Conservation (phyloP, 2,329 filamentous ascomycete genomes). For the Alternaria rosae region DNA sequence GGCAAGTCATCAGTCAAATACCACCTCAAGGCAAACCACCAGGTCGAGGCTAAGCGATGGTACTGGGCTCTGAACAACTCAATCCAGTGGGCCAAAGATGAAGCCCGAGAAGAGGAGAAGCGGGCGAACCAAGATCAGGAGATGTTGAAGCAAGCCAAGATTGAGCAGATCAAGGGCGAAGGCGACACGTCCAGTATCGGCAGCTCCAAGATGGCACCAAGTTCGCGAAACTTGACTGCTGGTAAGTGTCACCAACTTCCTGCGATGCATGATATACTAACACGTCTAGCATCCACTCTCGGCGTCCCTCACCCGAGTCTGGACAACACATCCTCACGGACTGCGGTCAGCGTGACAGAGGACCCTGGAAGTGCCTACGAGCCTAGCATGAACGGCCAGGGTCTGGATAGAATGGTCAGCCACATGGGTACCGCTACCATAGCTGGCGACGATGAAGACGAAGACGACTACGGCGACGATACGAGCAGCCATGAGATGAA, state of each 20-base stretch:
- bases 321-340: constrained; percentile 40
- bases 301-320: constrained; percentile 58
- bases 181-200: constrained; percentile 51
- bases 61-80: constrained; percentile 99
- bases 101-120: constrained; percentile 87
- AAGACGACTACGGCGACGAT: constrained; percentile 82
- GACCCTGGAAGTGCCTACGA: constrained; percentile 67
- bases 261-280: constrained; percentile 11
- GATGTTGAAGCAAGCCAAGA: constrained; percentile 76
- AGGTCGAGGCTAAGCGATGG: constrained; percentile 98
- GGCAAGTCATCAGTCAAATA: constrained; percentile 99
- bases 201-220: constrained; percentile 40
- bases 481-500: constrained; percentile 77
- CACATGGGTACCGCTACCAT: constrained; percentile 58
- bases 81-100: constrained; percentile 98
- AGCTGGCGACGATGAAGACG: constrained; percentile 67
- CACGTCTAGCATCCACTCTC: constrained; percentile 50
- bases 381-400: constrained; percentile 63
- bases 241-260: constrained; percentile 16
- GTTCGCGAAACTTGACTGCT: constrained; percentile 42
- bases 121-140: constrained; percentile 78
- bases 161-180: constrained; percentile 66
- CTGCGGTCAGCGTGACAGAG: constrained; percentile 59
- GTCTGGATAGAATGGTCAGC: constrained; percentile 58
- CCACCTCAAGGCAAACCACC: constrained; percentile 95